Conservation (phyloP, 805 yeast species). For the Metschnikowia drakensbergensis region DNA sequence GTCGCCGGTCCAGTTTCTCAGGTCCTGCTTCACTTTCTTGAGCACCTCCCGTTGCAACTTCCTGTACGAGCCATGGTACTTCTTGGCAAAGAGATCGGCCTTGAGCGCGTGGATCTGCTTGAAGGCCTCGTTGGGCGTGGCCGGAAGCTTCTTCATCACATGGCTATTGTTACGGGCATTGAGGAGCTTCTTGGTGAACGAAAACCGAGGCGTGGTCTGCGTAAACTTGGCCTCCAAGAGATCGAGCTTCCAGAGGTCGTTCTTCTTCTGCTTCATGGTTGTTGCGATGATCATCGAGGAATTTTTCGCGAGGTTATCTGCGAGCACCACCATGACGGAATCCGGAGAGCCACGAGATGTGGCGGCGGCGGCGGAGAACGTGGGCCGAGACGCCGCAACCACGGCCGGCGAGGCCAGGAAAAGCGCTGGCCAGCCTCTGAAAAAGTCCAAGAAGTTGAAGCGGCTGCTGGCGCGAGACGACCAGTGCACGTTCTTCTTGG, state of each 20-base stretch:
- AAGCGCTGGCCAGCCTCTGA: neutral
- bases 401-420: neutral
- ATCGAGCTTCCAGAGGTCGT: slow-evolving; percentile 50
- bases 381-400: no score
- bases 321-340: neutral
- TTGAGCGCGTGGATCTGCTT: slow-evolving; percentile 44
- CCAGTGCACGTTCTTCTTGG: slow-evolving; percentile 48
- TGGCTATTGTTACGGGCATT: slow-evolving; percentile 43
- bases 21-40: slow-evolving; percentile 19
- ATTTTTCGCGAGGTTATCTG: neutral
- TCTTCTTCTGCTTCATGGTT: slow-evolving; percentile 33
- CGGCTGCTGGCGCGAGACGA: slow-evolving; percentile 7
- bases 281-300: slow-evolving; percentile 9
- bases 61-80: slow-evolving; percentile 43
- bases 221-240: slow-evolving; percentile 50
- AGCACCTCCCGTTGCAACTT: slow-evolving; percentile 39
- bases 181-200: slow-evolving; percentile 45
- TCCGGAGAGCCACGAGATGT: no score
- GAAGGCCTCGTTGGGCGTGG: slow-evolving; percentile 40
- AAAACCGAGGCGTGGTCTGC: slow-evolving; percentile 42
- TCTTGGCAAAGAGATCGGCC: slow-evolving; percentile 43
- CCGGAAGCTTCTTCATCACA: slow-evolving; percentile 39
- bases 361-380: no score
- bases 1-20: slow-evolving; percentile 10
- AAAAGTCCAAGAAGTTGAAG: slow-evolving; percentile 1